Conservation (phyloP, 495 filamentous ascomycete genomes). For the Penicillium malachiteum region DNA sequence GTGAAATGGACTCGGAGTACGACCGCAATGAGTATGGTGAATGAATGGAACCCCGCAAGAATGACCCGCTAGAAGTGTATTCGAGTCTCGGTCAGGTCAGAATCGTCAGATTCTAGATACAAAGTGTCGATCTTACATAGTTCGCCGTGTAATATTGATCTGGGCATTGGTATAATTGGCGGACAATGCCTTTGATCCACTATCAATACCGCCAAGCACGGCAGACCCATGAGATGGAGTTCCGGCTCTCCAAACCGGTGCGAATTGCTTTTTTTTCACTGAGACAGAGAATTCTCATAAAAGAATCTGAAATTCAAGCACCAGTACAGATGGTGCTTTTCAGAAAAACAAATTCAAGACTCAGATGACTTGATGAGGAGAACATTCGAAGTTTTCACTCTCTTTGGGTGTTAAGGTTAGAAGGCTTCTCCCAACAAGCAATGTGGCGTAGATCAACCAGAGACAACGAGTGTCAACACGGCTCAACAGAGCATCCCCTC, state of each 20-base stretch:
- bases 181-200: slow-evolving; percentile 6
- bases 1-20: too few relatives aligned
- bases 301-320: too few relatives aligned
- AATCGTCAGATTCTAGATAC: too few relatives aligned
- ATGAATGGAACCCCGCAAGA: too few relatives aligned
- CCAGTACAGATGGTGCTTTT: too few relatives aligned
- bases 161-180: slow-evolving; percentile 13
- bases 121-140: neutral
- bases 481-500: neutral
- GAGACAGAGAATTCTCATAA: too few relatives aligned
- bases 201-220: neutral
- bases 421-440: neutral
- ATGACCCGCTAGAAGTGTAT: neutral
- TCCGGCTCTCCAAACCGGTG: neutral
- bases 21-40: too few relatives aligned
- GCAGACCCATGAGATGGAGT: neutral
- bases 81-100: neutral
- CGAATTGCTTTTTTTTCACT: neutral
- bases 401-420: neutral
- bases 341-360: too few relatives aligned
- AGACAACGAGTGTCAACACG: neutral
- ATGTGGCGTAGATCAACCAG: neutral
- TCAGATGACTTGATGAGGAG: too few relatives aligned
- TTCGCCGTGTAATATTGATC: slow-evolving; percentile 4
- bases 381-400: neutral